phyloP scores from a whole-genome alignment of 2,329 filamentous ascomycete species.

The Phaeosphaeriaceae sp. region DNA sequence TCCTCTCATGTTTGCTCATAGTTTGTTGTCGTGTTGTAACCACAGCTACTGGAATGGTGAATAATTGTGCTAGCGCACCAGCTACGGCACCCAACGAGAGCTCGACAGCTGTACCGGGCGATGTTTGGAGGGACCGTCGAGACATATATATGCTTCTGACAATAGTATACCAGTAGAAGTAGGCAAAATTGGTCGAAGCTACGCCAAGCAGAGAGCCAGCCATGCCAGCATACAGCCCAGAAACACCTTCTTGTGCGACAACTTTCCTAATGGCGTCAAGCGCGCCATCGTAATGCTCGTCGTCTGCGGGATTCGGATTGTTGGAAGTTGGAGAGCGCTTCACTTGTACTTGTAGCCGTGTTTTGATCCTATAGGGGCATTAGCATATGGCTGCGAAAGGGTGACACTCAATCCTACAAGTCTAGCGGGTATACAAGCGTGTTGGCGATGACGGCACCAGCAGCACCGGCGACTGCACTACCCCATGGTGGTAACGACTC shows the following conservation, averaged over 20 bases:
- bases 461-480: conserved; percentile 87
- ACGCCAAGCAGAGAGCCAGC: conserved; percentile 86
- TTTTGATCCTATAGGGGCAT: conserved; percentile 77
- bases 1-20: conserved; percentile 80
- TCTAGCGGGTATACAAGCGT: conserved; percentile 94
- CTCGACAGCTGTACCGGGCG: conserved; percentile 81
- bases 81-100: conserved; percentile 84
- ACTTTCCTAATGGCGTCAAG: conserved; percentile 90
- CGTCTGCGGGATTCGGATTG: conserved; percentile 52
- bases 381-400: conserved; percentile 6
- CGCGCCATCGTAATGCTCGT: conserved; percentile 83
- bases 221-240: conserved; percentile 89
- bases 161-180: conserved; percentile 98
- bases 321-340: conserved; percentile 60
- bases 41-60: conserved; percentile 95
- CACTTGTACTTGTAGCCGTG: conserved; percentile 91
- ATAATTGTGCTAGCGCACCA: conserved; percentile 89
- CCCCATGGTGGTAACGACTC: conserved; percentile 86
- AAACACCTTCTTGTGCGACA: conserved; percentile 75
- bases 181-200: conserved; percentile 97
- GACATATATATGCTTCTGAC: conserved; percentile 80
- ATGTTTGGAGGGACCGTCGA: conserved; percentile 61
- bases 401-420: conserved; percentile 68
- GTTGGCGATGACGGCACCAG: conserved; percentile 93
- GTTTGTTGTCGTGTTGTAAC: conserved; percentile 97